Evolutionary conservation across 148 eudicot genomes (phyloP).

Genomic region (Fagopyrum esculentum): DNA sequence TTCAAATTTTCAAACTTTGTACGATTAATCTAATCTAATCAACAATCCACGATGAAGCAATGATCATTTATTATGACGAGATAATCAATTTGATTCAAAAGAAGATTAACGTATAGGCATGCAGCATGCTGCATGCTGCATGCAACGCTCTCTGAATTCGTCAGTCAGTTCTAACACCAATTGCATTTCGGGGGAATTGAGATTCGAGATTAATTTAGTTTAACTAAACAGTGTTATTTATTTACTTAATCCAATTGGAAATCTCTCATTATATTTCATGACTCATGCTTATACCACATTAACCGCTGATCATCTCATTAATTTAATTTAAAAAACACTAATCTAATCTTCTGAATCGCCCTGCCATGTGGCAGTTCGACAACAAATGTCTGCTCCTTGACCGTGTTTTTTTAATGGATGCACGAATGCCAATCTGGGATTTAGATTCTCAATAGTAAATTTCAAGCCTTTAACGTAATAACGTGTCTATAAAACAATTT

Average conservation of each 20-base stretch:
- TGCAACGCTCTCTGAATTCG: not conserved
- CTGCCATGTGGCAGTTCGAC: not conserved
- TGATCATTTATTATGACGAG: not conserved
- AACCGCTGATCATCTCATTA: slow-evolving; percentile 1
- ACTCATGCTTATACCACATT: not conserved
- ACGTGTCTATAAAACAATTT: not conserved
- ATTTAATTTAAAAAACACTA: not conserved
- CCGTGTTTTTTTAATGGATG: not conserved
- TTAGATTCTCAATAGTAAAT: not conserved
- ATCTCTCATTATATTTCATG: not conserved
- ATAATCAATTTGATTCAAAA: not conserved
- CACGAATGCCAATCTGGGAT: not conserved
- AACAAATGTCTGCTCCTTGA: not conserved
- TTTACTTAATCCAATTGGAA: not conserved
- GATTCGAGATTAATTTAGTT: not conserved
- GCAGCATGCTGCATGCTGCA: not conserved
- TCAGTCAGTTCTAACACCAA: not conserved
- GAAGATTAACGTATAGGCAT: no score
- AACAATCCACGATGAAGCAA: not conserved
- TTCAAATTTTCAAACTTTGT: no score
- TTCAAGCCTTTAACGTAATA: no score
- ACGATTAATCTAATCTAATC: not conserved
- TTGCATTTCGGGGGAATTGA: not conserved
- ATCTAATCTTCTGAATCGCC: not conserved
- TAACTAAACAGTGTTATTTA: not conserved